These are phyloP conservation scores for Zymoseptoria pseudotritici DNA, from an alignment of 2,329 filamentous ascomycete species.

Conservation along the genomic window DNA sequence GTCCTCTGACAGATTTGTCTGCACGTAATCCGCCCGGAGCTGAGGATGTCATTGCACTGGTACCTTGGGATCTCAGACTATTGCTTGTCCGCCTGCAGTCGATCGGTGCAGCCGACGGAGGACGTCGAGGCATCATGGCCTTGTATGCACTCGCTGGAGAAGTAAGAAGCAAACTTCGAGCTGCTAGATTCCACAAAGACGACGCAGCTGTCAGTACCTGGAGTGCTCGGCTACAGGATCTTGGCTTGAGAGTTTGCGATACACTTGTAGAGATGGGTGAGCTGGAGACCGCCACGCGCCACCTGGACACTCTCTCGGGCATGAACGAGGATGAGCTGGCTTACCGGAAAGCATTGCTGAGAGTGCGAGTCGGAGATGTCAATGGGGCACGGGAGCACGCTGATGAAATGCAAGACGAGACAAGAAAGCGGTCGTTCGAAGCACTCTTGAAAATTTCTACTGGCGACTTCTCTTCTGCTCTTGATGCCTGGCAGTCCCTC, in stretches of 20 bases:
- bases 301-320: conserved; percentile 55
- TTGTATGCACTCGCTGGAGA: conserved; percentile 69
- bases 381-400: conserved; percentile 30
- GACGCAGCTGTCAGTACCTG: conserved; percentile 57
- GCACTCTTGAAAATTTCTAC: conserved; percentile 75
- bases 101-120: conserved; percentile 74
- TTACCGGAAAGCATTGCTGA: conserved; percentile 54
- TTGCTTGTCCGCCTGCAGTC: conserved; percentile 78
- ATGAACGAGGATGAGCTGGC: conserved; percentile 36
- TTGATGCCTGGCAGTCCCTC: conserved; percentile 53
- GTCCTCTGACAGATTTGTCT: conserved; percentile 52
- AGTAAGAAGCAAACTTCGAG: conserved; percentile 19
- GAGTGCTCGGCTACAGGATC: conserved; percentile 63
- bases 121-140: conserved; percentile 76
- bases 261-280: conserved; percentile 83
- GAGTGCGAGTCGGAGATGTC: conserved; percentile 71
- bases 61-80: conserved; percentile 81
- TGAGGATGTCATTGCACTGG: conserved; percentile 54
- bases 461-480: conserved; percentile 60
- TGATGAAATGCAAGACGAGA: conserved; percentile 13
- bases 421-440: conserved; percentile 43
- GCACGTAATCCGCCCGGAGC: conserved; percentile 40
- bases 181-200: conserved; percentile 41
- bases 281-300: conserved; percentile 66
- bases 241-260: conserved; percentile 59